Evolutionary conservation across 2,329 filamentous ascomycete species (phyloP), one percentile per base, ranked within the genome.

Genomic region (Aspergillus pseudotamarii): DNA sequence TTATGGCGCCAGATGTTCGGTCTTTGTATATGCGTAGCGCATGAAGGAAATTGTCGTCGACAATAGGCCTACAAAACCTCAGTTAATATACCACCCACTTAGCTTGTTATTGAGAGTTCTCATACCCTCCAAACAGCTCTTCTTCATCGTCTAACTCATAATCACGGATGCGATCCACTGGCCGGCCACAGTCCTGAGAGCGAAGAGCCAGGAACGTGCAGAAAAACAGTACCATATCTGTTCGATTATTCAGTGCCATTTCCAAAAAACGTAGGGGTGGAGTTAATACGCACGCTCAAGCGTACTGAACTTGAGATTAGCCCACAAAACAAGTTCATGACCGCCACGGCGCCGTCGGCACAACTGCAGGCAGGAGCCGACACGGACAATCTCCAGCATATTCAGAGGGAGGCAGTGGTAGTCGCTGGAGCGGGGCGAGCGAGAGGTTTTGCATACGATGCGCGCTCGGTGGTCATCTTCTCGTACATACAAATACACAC

Each of bases 151-250:
- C 75, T n/a, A 86, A 75, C 66, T 85, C 83, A 60, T 81, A 80
- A 61, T 86, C 82, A 53, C 83, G 79, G 16, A 84, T 77, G 3
- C 73, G 72, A 23, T 72, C 73, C 34, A 78, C 75, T 6, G 75
- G 79, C 34, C 71, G 73, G 26, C 73, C 76, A 21, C 75, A 72
- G 69, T 88, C 86, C 68, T 88, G 85, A 10, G 81, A 80, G 64
- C 87, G 86, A 74, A 88, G 81, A 0, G 85, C 85, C 11, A 87
- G 72, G 60, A 87, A 83, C 0, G 83, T 83, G 64, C 81, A 84
- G 71, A 85, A 86, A 73, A 88, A 87, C 1, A 86, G 71, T 3
- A 86, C 83, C 81, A 88, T 83, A 55, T 80, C 83, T 85, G 53
- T 4, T 34, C 14, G 34, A 9, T 21, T 21, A 10, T 50, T 68